Base-by-base conservation (phyloP, 768 basidiomycete species). In the Tylopilus sp. region DNA sequence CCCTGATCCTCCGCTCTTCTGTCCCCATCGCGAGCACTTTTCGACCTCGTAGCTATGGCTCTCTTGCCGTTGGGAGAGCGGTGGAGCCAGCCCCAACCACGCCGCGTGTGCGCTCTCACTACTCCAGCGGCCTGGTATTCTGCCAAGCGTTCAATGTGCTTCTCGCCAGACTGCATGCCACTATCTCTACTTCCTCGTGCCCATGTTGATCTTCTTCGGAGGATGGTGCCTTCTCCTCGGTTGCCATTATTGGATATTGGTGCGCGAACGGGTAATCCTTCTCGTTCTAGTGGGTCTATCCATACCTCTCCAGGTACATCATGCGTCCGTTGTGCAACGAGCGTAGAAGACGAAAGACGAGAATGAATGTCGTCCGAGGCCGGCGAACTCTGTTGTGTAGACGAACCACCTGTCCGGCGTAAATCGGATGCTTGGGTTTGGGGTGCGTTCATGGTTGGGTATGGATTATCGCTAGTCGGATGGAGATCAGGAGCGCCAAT, bases 241-340 rank as follows among this genome's bases (percentile, higher is more conserved):
- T 31, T 40, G 28, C 44, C 45, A 17, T 7, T 1, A 13, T 22
- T 39, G 25, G 55, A 61, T 43, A 53, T 72, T 58, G 36, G 72
- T 61, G 36, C 66, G 61, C 12, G 74, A 59, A 35, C 74, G 0
- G 82, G 82, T 23, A 91, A 65, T 0, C 88, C 88, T 35, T 80
- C 82, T 43, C 74, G 78, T 65, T 91, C 88, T 43, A 76, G 65
- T 0, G 79, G 77, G 48, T 80, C 80, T 57, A 89, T 83, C 62
- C 75, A 85, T 43, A 71, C 73, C 35, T 76, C 75, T 35, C 78
- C 81, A 0, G 79, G 79, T 4, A 81, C 69, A 15, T 71, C 57
- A 33, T 68, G 70, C 1, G 70, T 69, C 56, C 64, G 66, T 13
- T 57, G 44, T 7, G 47, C 58, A 8, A 63, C 61, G 10, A 61